Evolutionary conservation across 2,329 filamentous ascomycete genomes (phyloP).

Genomic region (Teratosphaeria epicoccoides): DNA sequence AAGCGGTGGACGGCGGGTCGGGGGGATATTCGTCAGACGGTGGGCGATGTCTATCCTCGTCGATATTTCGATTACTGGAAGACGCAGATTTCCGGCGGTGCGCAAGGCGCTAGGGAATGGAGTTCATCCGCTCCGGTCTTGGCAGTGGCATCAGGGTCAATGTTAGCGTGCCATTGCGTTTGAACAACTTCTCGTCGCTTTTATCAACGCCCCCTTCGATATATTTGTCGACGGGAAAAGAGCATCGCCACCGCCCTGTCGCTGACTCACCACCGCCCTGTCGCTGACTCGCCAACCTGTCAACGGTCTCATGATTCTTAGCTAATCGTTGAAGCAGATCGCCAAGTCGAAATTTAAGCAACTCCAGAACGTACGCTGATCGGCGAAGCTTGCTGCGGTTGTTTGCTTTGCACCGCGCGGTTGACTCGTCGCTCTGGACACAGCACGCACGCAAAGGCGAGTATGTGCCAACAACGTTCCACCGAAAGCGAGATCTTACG

Average conservation of each 20-base stretch:
- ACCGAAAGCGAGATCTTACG: neutral
- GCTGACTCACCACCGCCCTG: no score
- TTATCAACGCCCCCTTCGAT: neutral
- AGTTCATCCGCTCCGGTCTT: neutral
- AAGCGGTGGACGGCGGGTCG: slow-evolving; percentile 5
- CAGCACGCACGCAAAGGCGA: neutral
- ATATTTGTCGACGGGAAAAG: neutral
- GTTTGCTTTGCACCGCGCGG: neutral
- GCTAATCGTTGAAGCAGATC: no score
- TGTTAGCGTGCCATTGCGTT: no score
- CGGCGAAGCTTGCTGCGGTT: neutral
- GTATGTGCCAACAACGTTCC: neutral
- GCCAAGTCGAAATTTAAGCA: no score
- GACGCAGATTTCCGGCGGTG: neutral
- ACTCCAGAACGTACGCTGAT: no score
- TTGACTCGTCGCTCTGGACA: neutral
- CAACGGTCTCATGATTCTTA: no score
- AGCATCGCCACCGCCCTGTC: no score
- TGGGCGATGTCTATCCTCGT: slow-evolving; percentile 1
- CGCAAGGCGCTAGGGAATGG: neutral
- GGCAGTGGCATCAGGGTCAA: neutral
- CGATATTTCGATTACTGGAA: neutral
- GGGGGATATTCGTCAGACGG: slow-evolving; percentile 2
- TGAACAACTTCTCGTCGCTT: neutral
- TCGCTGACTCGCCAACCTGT: no score